phyloP scores from a whole-genome alignment of 495 filamentous ascomycete genomes.

The Daldinia caldariorum region DNA sequence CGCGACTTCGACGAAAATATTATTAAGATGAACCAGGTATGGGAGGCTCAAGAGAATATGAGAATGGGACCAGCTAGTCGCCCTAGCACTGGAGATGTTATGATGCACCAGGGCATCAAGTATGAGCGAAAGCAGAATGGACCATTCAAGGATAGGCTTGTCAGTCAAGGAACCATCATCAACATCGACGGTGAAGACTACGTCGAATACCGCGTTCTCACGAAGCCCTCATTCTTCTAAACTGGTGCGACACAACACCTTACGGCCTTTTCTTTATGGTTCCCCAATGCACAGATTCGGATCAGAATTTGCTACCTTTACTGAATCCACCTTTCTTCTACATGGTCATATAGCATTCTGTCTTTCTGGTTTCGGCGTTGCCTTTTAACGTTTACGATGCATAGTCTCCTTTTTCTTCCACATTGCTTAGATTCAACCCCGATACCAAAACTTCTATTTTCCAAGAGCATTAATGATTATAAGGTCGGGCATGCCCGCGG shows the following conservation, averaged over 20 bases:
- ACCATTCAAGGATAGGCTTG: constrained; percentile 62
- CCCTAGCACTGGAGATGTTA: constrained; percentile 55
- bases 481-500: background rate
- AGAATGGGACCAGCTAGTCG: constrained; percentile 42
- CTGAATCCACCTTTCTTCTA: background rate
- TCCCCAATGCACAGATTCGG: background rate
- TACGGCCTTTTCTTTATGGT: background rate
- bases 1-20: constrained; percentile 55
- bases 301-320: background rate
- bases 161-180: constrained; percentile 61
- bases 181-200: constrained; percentile 68
- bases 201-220: constrained; percentile 66
- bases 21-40: constrained; percentile 57
- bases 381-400: constrained; percentile 1
- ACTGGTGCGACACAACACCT: background rate
- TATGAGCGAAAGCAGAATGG: constrained; percentile 64
- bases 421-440: background rate
- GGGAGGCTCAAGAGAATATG: constrained; percentile 57
- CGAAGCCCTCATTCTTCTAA: constrained; percentile 62
- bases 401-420: background rate
- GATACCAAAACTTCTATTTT: constrained; percentile 4
- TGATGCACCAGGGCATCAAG: constrained; percentile 61
- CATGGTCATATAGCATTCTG: background rate
- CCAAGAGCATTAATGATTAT: constrained; percentile 2
- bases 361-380: background rate